Base-by-base conservation (phyloP, 1,284 basidiomycete species). In the Grifola frondosa region DNA sequence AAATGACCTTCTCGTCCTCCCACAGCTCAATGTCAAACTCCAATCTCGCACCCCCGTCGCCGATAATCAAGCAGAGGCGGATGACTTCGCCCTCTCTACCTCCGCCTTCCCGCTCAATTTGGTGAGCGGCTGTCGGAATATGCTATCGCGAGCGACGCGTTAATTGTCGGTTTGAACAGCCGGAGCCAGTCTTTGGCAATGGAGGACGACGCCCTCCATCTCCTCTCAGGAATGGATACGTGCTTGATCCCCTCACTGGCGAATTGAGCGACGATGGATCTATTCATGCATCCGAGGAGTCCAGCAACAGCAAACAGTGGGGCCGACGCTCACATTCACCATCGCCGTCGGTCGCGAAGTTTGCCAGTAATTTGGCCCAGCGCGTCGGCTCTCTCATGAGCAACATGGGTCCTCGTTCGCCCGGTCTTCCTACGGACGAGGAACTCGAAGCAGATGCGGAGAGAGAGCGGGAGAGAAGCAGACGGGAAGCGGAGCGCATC, bases 371-470 rank as follows among this genome's bases (percentile, higher is more conserved):
- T 58, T 74, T 90, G 46, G 84, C 84, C 3, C 80, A 85, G 49
- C 76, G 81, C 31, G 77, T 90, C 16, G 78, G 78, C 26, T 76
- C 75, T 9, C 68, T 88, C 42, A 76, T 88, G 46, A 75, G 71
- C 34, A 71, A 66, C 37, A 69, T 74, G 38, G 61, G 61, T 29
- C 69, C 77, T 10, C 67, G 70, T 30, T 70, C 76, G 3, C 65
- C 69, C 15, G 57, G 59, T 16, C 68, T 84, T 46, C 83, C 77
- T 3, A 79, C 80, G 3, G 85, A 88, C 58, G 84, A 82, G 0
- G 84, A 91, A 57, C 63, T 91, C 9, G 87, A 89, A 61, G 86
- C 84, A 5, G 83, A 89, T 48, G 86, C 86, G 9, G 77, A 83
- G 47, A 68, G 77, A 24, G 85, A 89, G 60, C 76, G 87, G 31